These are phyloP conservation scores for Paulownia fortunei DNA, from an alignment of 257 asterid species.

Conservation along the genomic window DNA sequence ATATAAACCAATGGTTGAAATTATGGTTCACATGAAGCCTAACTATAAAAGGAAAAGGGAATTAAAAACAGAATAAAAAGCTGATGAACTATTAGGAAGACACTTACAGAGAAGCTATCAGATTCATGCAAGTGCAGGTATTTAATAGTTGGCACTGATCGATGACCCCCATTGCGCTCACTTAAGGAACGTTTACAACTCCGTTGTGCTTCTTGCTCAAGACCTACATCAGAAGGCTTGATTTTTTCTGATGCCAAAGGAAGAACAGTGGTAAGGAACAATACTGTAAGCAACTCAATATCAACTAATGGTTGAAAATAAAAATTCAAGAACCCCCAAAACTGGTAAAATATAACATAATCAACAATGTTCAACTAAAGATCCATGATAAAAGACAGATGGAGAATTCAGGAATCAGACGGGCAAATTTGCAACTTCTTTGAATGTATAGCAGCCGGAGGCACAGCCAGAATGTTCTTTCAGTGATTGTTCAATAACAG, in stretches of 20 bases:
- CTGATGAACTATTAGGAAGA: conserved; percentile 24
- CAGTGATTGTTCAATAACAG: too few relatives aligned
- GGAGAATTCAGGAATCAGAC: too few relatives aligned
- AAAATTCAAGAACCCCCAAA: too few relatives aligned
- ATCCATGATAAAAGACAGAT: too few relatives aligned
- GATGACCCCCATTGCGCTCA: conserved; percentile 60
- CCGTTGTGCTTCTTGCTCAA: conserved; percentile 95
- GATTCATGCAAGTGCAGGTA: conserved; percentile 90
- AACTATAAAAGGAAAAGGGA: neutral
- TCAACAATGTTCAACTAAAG: too few relatives aligned
- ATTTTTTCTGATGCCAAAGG: conserved; percentile 74
- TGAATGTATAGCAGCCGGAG: too few relatives aligned
- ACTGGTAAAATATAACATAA: too few relatives aligned
- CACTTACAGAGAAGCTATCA: conserved; percentile 88
- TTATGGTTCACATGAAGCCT: too few relatives aligned
- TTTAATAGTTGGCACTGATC: conserved; percentile 65
- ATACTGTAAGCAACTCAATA: conserved; percentile 10
- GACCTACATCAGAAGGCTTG: conserved; percentile 99
- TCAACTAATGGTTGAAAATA: too few relatives aligned
- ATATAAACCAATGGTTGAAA: too few relatives aligned
- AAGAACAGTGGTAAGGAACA: conserved; percentile 29
- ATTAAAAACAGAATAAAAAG: neutral
- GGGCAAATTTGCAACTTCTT: too few relatives aligned
- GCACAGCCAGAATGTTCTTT: too few relatives aligned
- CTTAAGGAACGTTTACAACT: conserved; percentile 64